Evolutionary conservation across 2,329 filamentous ascomycete genomes (phyloP), one percentile per base, ranked within the genome.

Genomic region (Chaetomium globosum): DNA sequence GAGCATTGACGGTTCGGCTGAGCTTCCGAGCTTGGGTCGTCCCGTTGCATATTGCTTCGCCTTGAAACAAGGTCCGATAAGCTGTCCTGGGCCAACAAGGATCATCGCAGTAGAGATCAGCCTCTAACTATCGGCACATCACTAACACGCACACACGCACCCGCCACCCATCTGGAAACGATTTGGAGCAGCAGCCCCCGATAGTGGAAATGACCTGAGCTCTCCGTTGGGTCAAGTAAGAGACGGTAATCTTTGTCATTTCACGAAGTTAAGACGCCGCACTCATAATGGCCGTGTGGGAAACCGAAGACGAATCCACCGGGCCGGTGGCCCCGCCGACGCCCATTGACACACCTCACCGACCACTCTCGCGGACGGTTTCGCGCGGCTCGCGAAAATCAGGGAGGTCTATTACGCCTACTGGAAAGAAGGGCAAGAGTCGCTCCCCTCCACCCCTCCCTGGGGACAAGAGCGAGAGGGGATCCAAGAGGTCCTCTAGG

Each of bases 321-420:
- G 80, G 80, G 67, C 83, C 83, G 67, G 82, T 84, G 69, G 81
- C 81, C 71, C 81, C 85, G 55, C 89, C 92, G 33, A 89, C 89
- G 43, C 88, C 91, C 12, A 83, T 84, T 43, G 87, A 89, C 69
- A 90, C 89, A 30, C 89, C 89, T 23, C 91, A 91, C 72, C 84
- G 89, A 71, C 89, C 88, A 8, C 86, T 88, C 61, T 93, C 92
- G 26, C 85, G 87, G 72, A 90, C 88, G n/a, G 86, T 88, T 59
- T 93, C 92, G 30, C 85, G 87, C 71, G 82, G 71, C 51, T 85
- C 84, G 23, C 83, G 77, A 67, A 80, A 84, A 58, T 91, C 90
- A 9, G 84, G 86, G 65, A 85, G 89, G 61, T 90, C 89, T 30
- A 80, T 83, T 48, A 91, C 91, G 36, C 87, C 91, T 49, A 85